Base-by-base conservation (phyloP, 371 early-diverging fungal species). In the Mucor plumbeus region DNA sequence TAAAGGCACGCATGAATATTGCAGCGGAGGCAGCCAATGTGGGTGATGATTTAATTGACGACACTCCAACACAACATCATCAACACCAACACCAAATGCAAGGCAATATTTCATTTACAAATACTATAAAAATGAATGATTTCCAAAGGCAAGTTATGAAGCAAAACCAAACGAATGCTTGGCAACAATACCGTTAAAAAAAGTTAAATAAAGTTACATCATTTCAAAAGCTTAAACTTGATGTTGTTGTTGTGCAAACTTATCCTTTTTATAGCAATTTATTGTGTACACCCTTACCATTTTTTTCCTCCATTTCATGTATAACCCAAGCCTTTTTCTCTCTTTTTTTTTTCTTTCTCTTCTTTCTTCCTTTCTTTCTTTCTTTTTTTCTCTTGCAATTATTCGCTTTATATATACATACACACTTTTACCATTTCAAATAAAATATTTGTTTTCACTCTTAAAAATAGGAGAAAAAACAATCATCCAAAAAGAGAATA, bases 1-100 rank as follows among this genome's bases (percentile, higher is more conserved):
- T 80, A 17, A 73, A 72, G 33, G 83, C 83, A 33, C 69, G 83
- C 10, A 75, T 77, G 74, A 83, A 80, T 53, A 83, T 83, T 54
- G 83, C 83, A 41, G 83, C 83, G 2, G 83, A 83, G 53, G 69
- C 69, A 15, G 65, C 67, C 10, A 44, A 50, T 54, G 54, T 41
- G n/a, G 67, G 43, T 9, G 67, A 67, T 17, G 67, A 67, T 64
- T 40, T 64, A 19, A 15, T 60, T 7, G 41, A 40, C 19, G 41
- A 61, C 11, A 26, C 47, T 7, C 47, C 47, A 19, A 17, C 17
- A 19, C 47, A 47, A 14, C 47, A 48, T 0, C 36, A 26, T 21
- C 40, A 48, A 1, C 36, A 26, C 40, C 40, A 61, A 34, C 33
- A 57, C 8, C 34, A 57, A 38, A 44, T 61, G 47, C 61, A 61